Conservation (phyloP, 495 filamentous ascomycete genomes). For the Xylaria bambusicola region DNA sequence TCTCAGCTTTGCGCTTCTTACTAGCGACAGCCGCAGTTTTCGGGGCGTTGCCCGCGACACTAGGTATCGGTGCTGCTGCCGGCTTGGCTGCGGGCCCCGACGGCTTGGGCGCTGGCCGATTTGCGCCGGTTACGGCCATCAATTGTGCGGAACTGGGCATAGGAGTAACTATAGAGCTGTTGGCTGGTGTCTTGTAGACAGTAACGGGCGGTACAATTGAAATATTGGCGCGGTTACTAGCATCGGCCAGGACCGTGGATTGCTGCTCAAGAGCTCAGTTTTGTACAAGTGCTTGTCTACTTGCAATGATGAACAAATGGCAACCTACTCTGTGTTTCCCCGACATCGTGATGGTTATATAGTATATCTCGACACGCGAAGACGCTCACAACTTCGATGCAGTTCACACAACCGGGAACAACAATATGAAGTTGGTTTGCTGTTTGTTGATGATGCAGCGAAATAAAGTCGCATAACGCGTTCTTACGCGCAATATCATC, state of each 20-base stretch:
- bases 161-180: neutral
- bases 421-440: too few species aligned
- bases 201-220: conserved; percentile 3
- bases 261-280: conserved; percentile 1
- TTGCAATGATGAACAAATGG: too few species aligned
- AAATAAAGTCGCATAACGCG: too few species aligned
- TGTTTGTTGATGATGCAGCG: too few species aligned
- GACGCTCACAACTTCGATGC: neutral
- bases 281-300: neutral
- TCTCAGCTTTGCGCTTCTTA: conserved; percentile 40
- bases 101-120: neutral
- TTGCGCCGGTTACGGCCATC: neutral
- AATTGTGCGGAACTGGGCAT: neutral
- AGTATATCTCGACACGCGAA: neutral
- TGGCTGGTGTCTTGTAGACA: neutral
- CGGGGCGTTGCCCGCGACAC: neutral
- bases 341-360: neutral
- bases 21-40: neutral
- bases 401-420: neutral
- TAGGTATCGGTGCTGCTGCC: neutral
- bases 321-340: neutral
- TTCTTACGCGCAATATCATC: too few species aligned
- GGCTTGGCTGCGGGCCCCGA: neutral
- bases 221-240: conserved; percentile 20
- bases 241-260: conserved; percentile 16